phyloP scores from a whole-genome alignment of 495 filamentous ascomycete species.

The Mytilinidion resinicola region DNA sequence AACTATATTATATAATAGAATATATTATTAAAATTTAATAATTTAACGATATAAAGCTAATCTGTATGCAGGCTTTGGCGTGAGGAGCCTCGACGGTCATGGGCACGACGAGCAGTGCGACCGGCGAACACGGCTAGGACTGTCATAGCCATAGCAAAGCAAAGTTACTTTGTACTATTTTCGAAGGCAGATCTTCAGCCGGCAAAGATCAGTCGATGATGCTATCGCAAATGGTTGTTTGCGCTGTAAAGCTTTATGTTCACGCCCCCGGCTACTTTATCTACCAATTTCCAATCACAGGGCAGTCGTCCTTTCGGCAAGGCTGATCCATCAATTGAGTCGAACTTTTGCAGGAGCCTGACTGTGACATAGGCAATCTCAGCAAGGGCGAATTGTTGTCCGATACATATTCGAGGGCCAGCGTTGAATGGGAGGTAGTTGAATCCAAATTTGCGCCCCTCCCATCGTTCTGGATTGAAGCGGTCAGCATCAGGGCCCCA shows the following conservation, averaged over 20 bases:
- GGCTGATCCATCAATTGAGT: constrained; percentile 24
- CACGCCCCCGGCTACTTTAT: constrained; percentile 32
- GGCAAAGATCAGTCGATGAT: constrained; percentile 16
- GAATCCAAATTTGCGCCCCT: constrained; percentile 5
- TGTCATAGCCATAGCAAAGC: no score
- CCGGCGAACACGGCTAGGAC: no score
- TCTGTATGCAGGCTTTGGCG: no score
- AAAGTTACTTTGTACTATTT: no score
- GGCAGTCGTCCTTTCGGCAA: constrained; percentile 28
- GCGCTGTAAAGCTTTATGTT: constrained; percentile 31
- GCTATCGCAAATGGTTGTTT: constrained; percentile 21
- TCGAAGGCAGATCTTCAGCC: no score
- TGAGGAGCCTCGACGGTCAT: no score
- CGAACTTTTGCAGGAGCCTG: constrained; percentile 25
- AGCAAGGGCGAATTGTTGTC: constrained; percentile 16
- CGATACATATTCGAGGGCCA: constrained; percentile 18
- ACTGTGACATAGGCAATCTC: constrained; percentile 11
- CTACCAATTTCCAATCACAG: constrained; percentile 33
- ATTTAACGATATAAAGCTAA: no score
- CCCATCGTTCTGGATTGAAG: constrained; percentile 16
- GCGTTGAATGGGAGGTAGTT: constrained; percentile 21
- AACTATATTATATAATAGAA: no score
- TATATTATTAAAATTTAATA: no score
- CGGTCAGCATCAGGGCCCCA: constrained; percentile 9
- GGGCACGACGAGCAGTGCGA: no score